Percentiles rank a stretch among this genome's conserved stretches.
These are phyloP conservation scores for Pseudonitzschia delicatissima DNA, from an alignment of 108 stramenopile species.

Conservation along the genomic window DNA sequence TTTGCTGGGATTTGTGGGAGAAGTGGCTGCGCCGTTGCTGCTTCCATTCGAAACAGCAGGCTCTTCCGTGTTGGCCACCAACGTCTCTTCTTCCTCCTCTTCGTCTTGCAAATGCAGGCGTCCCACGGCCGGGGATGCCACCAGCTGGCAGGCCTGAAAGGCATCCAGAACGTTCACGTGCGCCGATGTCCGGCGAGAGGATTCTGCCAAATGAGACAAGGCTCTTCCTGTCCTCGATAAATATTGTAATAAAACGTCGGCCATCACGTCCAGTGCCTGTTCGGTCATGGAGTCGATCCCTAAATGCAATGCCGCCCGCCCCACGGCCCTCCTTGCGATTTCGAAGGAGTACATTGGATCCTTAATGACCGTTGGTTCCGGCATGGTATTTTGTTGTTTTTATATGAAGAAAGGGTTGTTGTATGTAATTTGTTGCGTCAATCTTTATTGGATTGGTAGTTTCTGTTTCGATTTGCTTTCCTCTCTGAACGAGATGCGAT, in stretches of 20 bases:
- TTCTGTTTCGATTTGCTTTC: neutral
- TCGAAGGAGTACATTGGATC: slow-evolving; percentile 57
- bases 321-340: slow-evolving; percentile 67
- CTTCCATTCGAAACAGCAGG: neutral
- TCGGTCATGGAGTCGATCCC: slow-evolving; percentile 73
- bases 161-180: slow-evolving; percentile 83
- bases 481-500: neutral
- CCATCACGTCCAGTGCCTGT: slow-evolving; percentile 63
- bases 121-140: slow-evolving; percentile 57
- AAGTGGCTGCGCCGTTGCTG: neutral
- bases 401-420: neutral
- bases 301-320: slow-evolving; percentile 78
- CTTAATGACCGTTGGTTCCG: slow-evolving; percentile 7
- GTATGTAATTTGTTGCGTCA: neutral
- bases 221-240: slow-evolving; percentile 56
- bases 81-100: slow-evolving; percentile 8
- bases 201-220: slow-evolving; percentile 61
- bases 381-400: neutral
- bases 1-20: neutral
- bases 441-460: neutral
- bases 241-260: slow-evolving; percentile 60
- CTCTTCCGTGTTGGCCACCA: neutral
- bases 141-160: slow-evolving; percentile 59
- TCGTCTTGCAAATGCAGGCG: slow-evolving; percentile 27
- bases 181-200: slow-evolving; percentile 66